Evolutionary conservation across 805 yeast species (phyloP).

Genomic region (Sugiyamaella valdiviana): DNA sequence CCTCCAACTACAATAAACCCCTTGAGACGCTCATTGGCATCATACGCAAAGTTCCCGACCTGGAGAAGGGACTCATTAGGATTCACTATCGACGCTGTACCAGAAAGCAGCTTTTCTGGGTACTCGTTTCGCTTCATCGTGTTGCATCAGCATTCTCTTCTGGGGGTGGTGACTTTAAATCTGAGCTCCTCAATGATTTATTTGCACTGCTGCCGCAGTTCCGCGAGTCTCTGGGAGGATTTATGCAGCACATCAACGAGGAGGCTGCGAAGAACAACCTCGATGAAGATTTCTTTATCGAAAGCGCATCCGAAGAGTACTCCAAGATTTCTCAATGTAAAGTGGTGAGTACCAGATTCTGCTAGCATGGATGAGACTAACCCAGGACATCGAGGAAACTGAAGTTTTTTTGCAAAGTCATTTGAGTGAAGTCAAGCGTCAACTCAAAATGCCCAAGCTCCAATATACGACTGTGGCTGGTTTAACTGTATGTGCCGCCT

Average conservation of each 20-base stretch:
- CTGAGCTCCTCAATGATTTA: conserved; percentile 35
- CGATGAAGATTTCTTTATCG: conserved; percentile 23
- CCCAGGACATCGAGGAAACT: conserved; percentile 35
- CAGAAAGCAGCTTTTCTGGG: conserved; percentile 53
- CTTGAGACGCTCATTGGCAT: conserved; percentile 28
- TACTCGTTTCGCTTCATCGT: conserved; percentile 42
- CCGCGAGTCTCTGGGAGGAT: conserved; percentile 27
- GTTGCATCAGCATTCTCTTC: conserved; percentile 25
- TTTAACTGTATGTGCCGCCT: conserved; percentile 38
- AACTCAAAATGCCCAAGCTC: conserved; percentile 52
- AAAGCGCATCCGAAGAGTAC: conserved; percentile 17
- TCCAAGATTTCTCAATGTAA: conserved; percentile 8
- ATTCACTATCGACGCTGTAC: conserved; percentile 54
- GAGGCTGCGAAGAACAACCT: conserved; percentile 25
- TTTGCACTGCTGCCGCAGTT: conserved; percentile 36
- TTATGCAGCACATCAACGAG: conserved; percentile 22
- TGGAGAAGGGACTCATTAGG: conserved; percentile 51
- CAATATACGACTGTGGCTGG: conserved; percentile 51
- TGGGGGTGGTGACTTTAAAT: conserved; percentile 21
- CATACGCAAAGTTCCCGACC: conserved; percentile 43
- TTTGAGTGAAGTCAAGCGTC: conserved; percentile 39
- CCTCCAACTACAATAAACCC: conserved; percentile 10
- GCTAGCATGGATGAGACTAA: not conserved
- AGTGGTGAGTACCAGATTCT: not conserved
- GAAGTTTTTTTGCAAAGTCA: conserved; percentile 48